Conservation (phyloP, 345 rosid genomes). For the Aegle marmelos region DNA sequence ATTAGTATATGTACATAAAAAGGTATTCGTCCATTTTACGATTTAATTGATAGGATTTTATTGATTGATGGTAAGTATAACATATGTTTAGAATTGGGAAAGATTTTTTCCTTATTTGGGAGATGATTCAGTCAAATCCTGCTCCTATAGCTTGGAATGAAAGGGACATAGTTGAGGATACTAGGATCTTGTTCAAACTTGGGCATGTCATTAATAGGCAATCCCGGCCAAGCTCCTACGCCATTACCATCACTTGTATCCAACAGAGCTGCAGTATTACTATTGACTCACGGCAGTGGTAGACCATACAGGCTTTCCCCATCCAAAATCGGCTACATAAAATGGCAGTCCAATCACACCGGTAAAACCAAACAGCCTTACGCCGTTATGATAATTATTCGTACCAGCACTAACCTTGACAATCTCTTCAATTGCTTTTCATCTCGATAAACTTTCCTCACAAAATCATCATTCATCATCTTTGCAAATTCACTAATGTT, state of each 20-base stretch:
- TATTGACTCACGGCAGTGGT: background rate
- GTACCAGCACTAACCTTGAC: background rate
- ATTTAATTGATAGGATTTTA: too few relatives aligned
- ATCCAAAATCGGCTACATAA: constrained; percentile 26
- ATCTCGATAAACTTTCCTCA: background rate
- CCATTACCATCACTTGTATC: constrained; percentile 11
- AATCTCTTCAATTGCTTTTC: background rate
- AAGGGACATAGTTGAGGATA: background rate
- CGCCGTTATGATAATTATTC: too few relatives aligned
- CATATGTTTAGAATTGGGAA: too few relatives aligned
- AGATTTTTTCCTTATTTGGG: too few relatives aligned
- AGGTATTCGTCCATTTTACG: too few relatives aligned
- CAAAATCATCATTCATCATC: background rate
- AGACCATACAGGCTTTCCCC: constrained; percentile 8
- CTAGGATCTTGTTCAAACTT: background rate
- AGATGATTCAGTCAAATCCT: background rate
- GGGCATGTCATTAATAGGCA: background rate
- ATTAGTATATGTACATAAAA: too few relatives aligned
- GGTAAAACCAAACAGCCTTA: background rate
- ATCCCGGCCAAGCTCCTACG: background rate
- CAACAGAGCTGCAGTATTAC: constrained; percentile 3
- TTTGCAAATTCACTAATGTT: background rate
- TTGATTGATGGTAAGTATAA: too few relatives aligned
- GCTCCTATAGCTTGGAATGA: background rate
- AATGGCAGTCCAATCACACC: constrained; percentile 27